Conservation (phyloP, 179 eudicot genomes). For the Corrigiola litoralis region DNA sequence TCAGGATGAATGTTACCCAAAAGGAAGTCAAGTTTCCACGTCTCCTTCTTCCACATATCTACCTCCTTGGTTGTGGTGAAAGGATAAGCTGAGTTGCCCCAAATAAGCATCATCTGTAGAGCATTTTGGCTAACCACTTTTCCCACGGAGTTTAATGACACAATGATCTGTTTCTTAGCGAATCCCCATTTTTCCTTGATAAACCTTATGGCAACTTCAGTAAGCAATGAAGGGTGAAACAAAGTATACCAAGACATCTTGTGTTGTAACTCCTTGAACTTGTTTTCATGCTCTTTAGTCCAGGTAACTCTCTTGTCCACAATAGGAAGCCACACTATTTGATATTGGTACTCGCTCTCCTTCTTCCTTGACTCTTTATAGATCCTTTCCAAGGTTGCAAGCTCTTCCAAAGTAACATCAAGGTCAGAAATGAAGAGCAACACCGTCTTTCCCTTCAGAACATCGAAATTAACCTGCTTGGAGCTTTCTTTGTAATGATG, state of each 20-base stretch:
- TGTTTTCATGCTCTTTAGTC: constrained; percentile 31
- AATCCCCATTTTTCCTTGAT: constrained; percentile 52
- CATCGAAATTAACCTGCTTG: constrained; percentile 49
- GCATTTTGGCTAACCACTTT: constrained; percentile 47
- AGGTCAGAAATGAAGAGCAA: constrained; percentile 62
- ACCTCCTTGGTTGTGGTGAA: constrained; percentile 41
- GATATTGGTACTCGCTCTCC: constrained; percentile 34
- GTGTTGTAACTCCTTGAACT: constrained; percentile 35
- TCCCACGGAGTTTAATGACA: constrained; percentile 53
- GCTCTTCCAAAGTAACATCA: constrained; percentile 44
- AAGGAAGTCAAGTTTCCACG: constrained; percentile 60
- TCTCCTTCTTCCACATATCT: constrained; percentile 43
- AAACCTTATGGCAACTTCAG: constrained; percentile 43
- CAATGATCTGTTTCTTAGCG: constrained; percentile 31
- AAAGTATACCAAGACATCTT: constrained; percentile 64
- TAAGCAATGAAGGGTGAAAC: constrained; percentile 45
- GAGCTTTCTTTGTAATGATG: too few relatives aligned
- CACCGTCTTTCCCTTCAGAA: constrained; percentile 19
- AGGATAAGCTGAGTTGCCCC: constrained; percentile 65
- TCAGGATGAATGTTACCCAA: constrained; percentile 40
- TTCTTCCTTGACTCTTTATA: constrained; percentile 32
- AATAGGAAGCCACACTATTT: constrained; percentile 60
- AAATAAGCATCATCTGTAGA: constrained; percentile 57
- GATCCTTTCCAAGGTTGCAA: constrained; percentile 30
- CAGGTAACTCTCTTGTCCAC: constrained; percentile 26